Percentiles rank a stretch among this genome's conserved stretches.
Conservation (phyloP, 2,329 filamentous ascomycete species). For the Aspergillus tanneri region DNA sequence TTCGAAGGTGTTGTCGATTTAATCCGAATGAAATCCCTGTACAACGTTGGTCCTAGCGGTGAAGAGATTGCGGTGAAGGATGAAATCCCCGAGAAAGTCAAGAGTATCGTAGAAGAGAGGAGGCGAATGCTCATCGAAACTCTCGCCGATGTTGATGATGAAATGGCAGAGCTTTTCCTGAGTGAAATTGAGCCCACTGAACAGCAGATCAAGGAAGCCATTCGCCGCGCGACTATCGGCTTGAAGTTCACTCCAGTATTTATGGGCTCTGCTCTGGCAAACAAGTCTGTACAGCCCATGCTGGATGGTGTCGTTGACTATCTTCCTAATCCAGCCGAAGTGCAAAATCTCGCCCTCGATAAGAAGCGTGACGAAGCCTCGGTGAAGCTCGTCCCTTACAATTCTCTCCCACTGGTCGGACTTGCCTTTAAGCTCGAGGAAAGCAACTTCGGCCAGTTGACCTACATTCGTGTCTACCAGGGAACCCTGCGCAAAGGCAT, state of each 20-base stretch:
- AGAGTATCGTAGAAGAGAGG: constrained; percentile 76
- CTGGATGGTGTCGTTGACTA: constrained; percentile 95
- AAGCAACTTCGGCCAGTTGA: constrained; percentile 96
- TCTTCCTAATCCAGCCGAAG: constrained; percentile 85
- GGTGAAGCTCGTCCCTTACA: constrained; percentile 89
- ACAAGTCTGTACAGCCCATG: constrained; percentile 95
- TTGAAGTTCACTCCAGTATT: constrained; percentile 92
- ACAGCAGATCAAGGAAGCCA: constrained; percentile 85
- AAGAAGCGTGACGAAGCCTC: constrained; percentile 72
- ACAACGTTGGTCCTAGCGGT: constrained; percentile 82
- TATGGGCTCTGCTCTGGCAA: constrained; percentile 92
- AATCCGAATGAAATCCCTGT: constrained; percentile 87
- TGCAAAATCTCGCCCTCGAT: constrained; percentile 87
- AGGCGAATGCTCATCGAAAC: constrained; percentile 86
- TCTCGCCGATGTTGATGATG: constrained; percentile 94
- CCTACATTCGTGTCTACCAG: constrained; percentile 98
- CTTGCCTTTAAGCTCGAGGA: constrained; percentile 99
- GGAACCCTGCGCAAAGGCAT: constrained; percentile 83
- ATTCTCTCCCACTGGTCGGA: constrained; percentile 88
- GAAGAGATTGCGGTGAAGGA: constrained; percentile 73
- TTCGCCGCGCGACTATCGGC: constrained; percentile 83
- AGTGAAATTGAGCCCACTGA: constrained; percentile 78
- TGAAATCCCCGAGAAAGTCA: constrained; percentile 77
- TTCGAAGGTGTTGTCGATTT: constrained; percentile 92
- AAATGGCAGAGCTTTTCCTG: constrained; percentile 92